Evolutionary conservation across 2,329 filamentous ascomycete genomes (phyloP), one percentile per base, ranked within the genome.

Genomic region (Penicillium fuscoglaucum): DNA sequence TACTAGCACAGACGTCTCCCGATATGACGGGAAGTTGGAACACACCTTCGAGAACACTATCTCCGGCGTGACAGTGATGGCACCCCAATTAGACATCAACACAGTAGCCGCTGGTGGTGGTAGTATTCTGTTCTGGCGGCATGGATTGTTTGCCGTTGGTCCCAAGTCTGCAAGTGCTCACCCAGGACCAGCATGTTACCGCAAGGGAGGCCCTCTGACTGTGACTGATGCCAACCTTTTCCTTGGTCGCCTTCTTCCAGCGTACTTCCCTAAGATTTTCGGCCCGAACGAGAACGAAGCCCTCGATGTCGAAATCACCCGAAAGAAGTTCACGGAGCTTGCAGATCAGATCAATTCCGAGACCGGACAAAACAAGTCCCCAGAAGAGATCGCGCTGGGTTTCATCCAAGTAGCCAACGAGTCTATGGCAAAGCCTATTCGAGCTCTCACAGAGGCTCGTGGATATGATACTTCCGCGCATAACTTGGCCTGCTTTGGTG

Each of bases 221-320:
- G 93, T 97, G 12, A 97, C 93, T 0, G 93, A 97, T 69, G 93
- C 93, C 6, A 97, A 97, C 66, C 75, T 96, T 8, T 93, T 91
- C 70, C 84, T 98, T 0, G 93, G 93, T 0, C 86, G 93, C 24
- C 79, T 98, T 4, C 77, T 96, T 1, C 93, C 93, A 0, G 90
- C 96, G 61, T 96, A 96, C 80, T 98, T 98, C 74, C 93, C 93
- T 0, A 93, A 93, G 72, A 97, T 98, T 59, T 97, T 98, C 67
- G 93, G 93, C 48, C 89, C 90, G 73, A 89, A 93, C 45, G 93
- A 97, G 71, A 83, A 96, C 61, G 86, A 96, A 72, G 89, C 87
- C 0, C 77, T 97, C 1, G 92, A 96, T 70, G 80, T 84, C 1
- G 83, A 89, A 56, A 89, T 90, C 0, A 96, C 90, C 6, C 26